Conservation (phyloP, 2,329 filamentous ascomycete species). For the Neospermospora avenae region DNA sequence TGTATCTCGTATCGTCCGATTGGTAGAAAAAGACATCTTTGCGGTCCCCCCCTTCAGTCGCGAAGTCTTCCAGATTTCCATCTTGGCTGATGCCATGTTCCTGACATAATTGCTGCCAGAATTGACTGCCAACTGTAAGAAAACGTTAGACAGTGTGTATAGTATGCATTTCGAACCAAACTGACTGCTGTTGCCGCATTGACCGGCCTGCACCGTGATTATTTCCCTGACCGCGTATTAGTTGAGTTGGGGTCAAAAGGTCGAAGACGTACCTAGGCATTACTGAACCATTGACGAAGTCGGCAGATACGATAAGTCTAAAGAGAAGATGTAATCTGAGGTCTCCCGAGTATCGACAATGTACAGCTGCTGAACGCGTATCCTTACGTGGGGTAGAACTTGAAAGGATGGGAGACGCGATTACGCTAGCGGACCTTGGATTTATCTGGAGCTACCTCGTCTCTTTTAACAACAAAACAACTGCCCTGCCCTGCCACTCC, state of each 20-base stretch:
- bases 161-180: conserved; percentile 35
- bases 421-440: too few relatives aligned
- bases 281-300: conserved; percentile 26
- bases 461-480: not conserved
- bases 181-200: conserved; percentile 98
- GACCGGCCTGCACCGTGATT: conserved; percentile 97
- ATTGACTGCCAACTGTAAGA: conserved; percentile 81
- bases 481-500: too few relatives aligned
- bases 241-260: not conserved
- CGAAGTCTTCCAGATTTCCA: conserved; percentile 95
- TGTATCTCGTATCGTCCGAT: conserved; percentile 98
- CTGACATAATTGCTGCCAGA: conserved; percentile 98
- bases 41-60: conserved; percentile 93
- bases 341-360: not conserved
- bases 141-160: not conserved
- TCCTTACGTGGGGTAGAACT: conserved; percentile 4
- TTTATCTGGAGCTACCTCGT: too few relatives aligned
- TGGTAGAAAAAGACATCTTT: conserved; percentile 99
- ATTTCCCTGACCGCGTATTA: conserved; percentile 68
- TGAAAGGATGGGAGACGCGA: conserved; percentile 10
- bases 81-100: conserved; percentile 98
- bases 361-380: conserved; percentile 9
- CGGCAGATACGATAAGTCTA: not conserved
- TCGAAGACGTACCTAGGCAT: conserved; percentile 35
- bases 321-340: not conserved